phyloP scores from a whole-genome alignment of 495 filamentous ascomycete species.

The Daldinia loculata region DNA sequence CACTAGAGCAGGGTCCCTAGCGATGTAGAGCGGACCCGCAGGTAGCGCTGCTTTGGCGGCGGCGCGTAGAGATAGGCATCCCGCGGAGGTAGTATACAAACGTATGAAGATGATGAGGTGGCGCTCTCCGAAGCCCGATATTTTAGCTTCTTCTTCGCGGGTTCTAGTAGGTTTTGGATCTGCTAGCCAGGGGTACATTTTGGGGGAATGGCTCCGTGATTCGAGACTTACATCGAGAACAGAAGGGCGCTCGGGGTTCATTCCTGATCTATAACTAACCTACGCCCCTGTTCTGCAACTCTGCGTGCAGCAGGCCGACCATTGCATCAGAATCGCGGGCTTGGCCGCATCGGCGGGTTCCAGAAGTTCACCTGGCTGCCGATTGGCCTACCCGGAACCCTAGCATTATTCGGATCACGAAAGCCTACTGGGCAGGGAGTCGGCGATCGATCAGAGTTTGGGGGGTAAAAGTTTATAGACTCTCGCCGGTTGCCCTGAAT shows the following conservation, averaged over 20 bases:
- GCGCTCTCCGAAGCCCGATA: constrained; percentile 6
- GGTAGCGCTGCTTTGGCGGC: constrained; percentile 6
- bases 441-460: constrained; percentile 40
- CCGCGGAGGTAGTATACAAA: constrained; percentile 23
- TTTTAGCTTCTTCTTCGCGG: constrained; percentile 42
- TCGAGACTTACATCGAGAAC: constrained; percentile 26
- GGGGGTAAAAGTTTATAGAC: constrained; percentile 10
- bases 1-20: constrained; percentile 5
- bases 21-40: background rate
- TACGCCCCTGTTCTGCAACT: constrained; percentile 36
- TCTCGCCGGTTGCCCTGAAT: constrained; percentile 10
- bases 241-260: constrained; percentile 28
- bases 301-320: constrained; percentile 28
- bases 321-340: constrained; percentile 36
- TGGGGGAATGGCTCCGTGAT: constrained; percentile 31
- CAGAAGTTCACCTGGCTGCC: constrained; percentile 37
- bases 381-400: constrained; percentile 36
- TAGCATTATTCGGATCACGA: constrained; percentile 25
- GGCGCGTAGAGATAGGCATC: constrained; percentile 27
- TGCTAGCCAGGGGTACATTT: constrained; percentile 37
- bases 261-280: constrained; percentile 37
- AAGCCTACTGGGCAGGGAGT: constrained; percentile 33
- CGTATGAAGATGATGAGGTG: constrained; percentile 13
- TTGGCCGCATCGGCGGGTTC: constrained; percentile 45
- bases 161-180: constrained; percentile 41